Evolutionary conservation across 164 flowering plant species (phyloP).

Genomic region (Chloranthus sessilifolius): DNA sequence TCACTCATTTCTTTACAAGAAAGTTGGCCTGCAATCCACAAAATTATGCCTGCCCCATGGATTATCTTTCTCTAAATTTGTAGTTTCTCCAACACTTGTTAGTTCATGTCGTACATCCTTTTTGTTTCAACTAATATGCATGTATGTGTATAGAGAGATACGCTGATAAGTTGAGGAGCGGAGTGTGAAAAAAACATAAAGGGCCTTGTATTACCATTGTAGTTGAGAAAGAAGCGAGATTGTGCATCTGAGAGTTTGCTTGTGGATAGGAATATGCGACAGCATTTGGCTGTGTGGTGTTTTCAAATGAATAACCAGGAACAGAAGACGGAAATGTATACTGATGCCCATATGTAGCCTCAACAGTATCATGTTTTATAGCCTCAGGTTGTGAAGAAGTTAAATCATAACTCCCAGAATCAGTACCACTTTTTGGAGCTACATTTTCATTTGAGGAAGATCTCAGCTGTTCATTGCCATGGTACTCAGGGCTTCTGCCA

Average conservation of each 20-base stretch:
- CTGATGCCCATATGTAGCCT: constrained; percentile 45
- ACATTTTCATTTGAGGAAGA: constrained; percentile 44
- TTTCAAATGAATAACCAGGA: constrained; percentile 62
- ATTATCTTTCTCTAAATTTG: too few species aligned
- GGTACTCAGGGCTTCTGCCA: constrained; percentile 72
- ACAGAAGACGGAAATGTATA: constrained; percentile 59
- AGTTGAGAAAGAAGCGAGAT: constrained; percentile 55
- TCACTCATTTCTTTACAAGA: too few species aligned
- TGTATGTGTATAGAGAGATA: too few species aligned
- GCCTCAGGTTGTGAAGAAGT: constrained; percentile 61
- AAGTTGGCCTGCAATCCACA: too few species aligned
- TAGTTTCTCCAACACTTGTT: too few species aligned
- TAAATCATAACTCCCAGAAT: constrained; percentile 41
- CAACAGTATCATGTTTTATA: constrained; percentile 48
- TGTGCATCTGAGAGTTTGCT: constrained; percentile 65
- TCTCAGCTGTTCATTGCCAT: constrained; percentile 61
- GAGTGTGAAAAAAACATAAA: too few species aligned
- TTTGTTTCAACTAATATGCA: too few species aligned
- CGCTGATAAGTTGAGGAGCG: too few species aligned
- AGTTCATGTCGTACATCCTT: too few species aligned
- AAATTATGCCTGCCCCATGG: too few species aligned
- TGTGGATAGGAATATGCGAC: constrained; percentile 41
- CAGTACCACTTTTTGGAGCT: constrained; percentile 35
- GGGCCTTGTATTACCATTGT: constrained; percentile 48
- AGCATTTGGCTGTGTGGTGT: constrained; percentile 43